Conservation (phyloP, 306 rosid genomes). For the Herpetospermum pedunculosum region DNA sequence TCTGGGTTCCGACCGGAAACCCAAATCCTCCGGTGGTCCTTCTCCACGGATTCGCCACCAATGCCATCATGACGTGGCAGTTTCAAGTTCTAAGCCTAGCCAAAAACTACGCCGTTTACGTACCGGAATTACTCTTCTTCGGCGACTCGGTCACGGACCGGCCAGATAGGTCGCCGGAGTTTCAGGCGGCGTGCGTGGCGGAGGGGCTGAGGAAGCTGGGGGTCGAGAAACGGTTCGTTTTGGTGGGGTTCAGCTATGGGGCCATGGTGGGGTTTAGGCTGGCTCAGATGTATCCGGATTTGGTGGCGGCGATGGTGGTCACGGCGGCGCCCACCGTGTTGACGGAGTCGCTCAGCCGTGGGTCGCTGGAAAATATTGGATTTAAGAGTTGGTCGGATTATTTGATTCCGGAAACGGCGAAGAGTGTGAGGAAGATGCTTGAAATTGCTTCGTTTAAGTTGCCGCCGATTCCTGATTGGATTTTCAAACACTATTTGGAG, state of each 20-base stretch:
- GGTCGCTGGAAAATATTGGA: constrained; percentile 17
- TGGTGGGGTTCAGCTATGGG: constrained; percentile 28
- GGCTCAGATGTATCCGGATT: constrained; percentile 23
- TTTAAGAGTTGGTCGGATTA: constrained; percentile 19
- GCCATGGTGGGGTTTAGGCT: constrained; percentile 35
- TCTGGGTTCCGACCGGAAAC: constrained; percentile 21
- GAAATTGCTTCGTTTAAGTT: constrained; percentile 15
- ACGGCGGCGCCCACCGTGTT: constrained; percentile 20
- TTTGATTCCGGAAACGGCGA: constrained; percentile 22
- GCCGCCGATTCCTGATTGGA: constrained; percentile 16
- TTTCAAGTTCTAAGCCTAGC: constrained; percentile 22
- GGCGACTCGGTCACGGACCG: constrained; percentile 26
- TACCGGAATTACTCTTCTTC: constrained; percentile 34
- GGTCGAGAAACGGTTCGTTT: constrained; percentile 21
- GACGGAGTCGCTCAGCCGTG: constrained; percentile 15
- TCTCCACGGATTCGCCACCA: constrained; percentile 26
- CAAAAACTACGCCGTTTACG: constrained; percentile 22
- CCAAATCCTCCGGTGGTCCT: constrained; percentile 20
- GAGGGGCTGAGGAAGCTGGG: constrained; percentile 28
- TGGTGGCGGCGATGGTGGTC: constrained; percentile 29
- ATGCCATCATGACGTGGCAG: constrained; percentile 34
- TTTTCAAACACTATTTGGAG: constrained; percentile 8
- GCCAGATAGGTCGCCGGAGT: constrained; percentile 21
- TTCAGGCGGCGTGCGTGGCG: constrained; percentile 35
- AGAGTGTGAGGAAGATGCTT: constrained; percentile 7